Evolutionary conservation across 2,329 filamentous ascomycete species (phyloP), one percentile per base, ranked within the genome.

Genomic region (Bipolaris cookei): DNA sequence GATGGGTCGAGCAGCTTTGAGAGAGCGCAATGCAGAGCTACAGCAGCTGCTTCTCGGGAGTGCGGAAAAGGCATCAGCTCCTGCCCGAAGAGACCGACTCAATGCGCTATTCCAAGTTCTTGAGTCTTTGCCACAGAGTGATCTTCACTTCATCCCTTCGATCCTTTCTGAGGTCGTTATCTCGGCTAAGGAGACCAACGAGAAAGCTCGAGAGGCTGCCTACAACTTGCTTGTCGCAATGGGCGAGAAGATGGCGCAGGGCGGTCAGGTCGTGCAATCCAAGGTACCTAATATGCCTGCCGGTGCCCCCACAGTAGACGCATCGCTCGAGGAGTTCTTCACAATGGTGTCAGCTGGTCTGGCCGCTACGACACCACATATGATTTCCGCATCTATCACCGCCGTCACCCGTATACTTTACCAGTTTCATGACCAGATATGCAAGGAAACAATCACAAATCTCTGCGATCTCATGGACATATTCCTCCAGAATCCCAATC

Each of bases 291-390:
- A 94, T 74, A 97, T 98, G 92, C 86, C 91, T 3, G 80, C 85
- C 45, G 88, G 96, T 74, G 90, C 92, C 0, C 89, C 91, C 2
- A 82, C 88, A 30, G 92, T 89, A 3, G 82, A 86, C 2, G 94
- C 95, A 18, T 93, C 85, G 39, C 85, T 99, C 35, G 94, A 98
- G 70, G 95, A 98, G 77, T 98, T 92, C 79, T 91, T 98, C 80
- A 97, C 94, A 53, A 99, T 99, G 95, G 90, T 98, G 28, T 96
- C 91, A 65, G 95, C 95, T 46, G 95, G 95, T 79, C 85, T 99
- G 51, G 95, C 94, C 1, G 94, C 93, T 54, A 90, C 89, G 68
- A 94, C 92, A 10, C 93, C 95, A 30, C 94, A 98, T 80, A 97
- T 98, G 92, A 93, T 98, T 61, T 96, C 92, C 6, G 95, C 95